Evolutionary conservation across 208 protist species (phyloP).

Genomic region (Herpetomonas tarakana): DNA sequence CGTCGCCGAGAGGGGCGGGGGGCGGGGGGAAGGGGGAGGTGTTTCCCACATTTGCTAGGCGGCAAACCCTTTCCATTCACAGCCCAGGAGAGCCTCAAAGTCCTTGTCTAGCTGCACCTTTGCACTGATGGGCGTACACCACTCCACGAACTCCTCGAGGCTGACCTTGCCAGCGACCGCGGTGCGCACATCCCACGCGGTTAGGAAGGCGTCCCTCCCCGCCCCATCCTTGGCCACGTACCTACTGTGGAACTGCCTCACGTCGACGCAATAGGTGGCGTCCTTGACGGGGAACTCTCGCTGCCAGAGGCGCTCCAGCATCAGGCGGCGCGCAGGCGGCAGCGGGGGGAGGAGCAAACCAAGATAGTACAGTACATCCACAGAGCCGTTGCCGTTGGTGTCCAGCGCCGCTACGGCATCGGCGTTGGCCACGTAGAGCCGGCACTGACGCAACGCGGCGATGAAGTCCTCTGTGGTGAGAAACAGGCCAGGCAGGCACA

Average conservation of each 20-base stretch:
- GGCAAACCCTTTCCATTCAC: slow-evolving; percentile 54
- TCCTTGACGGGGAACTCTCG: slow-evolving; percentile 54
- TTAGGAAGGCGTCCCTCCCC: slow-evolving; percentile 71
- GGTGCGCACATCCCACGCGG: slow-evolving; percentile 71
- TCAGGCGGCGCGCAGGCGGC: slow-evolving; percentile 53
- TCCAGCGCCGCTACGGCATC: slow-evolving; percentile 51
- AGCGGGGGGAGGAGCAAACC: slow-evolving; percentile 45
- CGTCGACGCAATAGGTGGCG: slow-evolving; percentile 31
- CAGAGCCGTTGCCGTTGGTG: slow-evolving; percentile 65
- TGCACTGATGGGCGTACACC: slow-evolving; percentile 65
- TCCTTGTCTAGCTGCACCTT: slow-evolving; percentile 53
- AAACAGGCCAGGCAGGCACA: slow-evolving; percentile 35
- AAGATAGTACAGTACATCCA: slow-evolving; percentile 73
- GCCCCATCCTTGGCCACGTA: slow-evolving; percentile 57
- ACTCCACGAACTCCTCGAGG: slow-evolving; percentile 63
- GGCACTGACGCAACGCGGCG: slow-evolving; percentile 43
- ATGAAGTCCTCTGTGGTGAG: slow-evolving; percentile 41
- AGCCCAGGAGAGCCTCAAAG: slow-evolving; percentile 54
- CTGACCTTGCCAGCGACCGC: slow-evolving; percentile 40
- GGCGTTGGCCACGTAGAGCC: slow-evolving; percentile 61
- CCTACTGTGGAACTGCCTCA: slow-evolving; percentile 52
- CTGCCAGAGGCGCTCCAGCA: slow-evolving; percentile 78
- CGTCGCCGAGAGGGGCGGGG: too few species aligned
- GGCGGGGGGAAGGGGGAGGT: too few species aligned
- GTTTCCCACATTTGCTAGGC: too few species aligned